phyloP scores from a whole-genome alignment of 192 early-diverging fungal genomes.

The Lunasporangiospora selenospora region DNA sequence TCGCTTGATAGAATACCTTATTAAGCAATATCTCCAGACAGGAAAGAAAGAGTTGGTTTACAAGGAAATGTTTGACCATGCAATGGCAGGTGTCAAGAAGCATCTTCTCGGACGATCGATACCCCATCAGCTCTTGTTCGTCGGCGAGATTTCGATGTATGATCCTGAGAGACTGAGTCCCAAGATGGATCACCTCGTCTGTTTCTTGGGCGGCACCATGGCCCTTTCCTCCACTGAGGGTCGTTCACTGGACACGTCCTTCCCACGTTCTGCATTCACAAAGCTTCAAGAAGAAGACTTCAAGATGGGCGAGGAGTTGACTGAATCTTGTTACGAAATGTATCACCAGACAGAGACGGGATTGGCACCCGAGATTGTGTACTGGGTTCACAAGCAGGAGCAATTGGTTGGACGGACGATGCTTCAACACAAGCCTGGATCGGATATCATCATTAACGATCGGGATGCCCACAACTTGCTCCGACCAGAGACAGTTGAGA shows the following conservation, averaged over 20 bases:
- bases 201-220: slow-evolving; percentile 88
- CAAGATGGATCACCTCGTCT: slow-evolving; percentile 93
- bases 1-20: slow-evolving; percentile 76
- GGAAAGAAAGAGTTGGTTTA: slow-evolving; percentile 65
- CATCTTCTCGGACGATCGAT: slow-evolving; percentile 61
- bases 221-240: slow-evolving; percentile 76
- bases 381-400: slow-evolving; percentile 61
- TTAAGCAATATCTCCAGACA: slow-evolving; percentile 88
- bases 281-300: slow-evolving; percentile 55
- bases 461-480: slow-evolving; percentile 76
- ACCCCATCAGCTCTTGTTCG: slow-evolving; percentile 64
- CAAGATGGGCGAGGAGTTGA: slow-evolving; percentile 74
- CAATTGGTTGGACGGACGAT: slow-evolving; percentile 26
- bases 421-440: slow-evolving; percentile 31
- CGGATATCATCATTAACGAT: slow-evolving; percentile 67
- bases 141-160: slow-evolving; percentile 62
- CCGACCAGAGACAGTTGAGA: slow-evolving; percentile 88
- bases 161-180: slow-evolving; percentile 33
- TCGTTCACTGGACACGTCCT: slow-evolving; percentile 26
- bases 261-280: slow-evolving; percentile 13
- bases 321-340: slow-evolving; percentile 66
- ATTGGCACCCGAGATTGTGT: slow-evolving; percentile 45
- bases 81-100: slow-evolving; percentile 70
- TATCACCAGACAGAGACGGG: slow-evolving; percentile 48
- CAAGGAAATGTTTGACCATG: slow-evolving; percentile 69